Percentiles rank a stretch among this genome's conserved stretches.
These are phyloP conservation scores for Hyphochytrium catenoides DNA, from an alignment of 352 stramenopile species.

Conservation along the genomic window DNA sequence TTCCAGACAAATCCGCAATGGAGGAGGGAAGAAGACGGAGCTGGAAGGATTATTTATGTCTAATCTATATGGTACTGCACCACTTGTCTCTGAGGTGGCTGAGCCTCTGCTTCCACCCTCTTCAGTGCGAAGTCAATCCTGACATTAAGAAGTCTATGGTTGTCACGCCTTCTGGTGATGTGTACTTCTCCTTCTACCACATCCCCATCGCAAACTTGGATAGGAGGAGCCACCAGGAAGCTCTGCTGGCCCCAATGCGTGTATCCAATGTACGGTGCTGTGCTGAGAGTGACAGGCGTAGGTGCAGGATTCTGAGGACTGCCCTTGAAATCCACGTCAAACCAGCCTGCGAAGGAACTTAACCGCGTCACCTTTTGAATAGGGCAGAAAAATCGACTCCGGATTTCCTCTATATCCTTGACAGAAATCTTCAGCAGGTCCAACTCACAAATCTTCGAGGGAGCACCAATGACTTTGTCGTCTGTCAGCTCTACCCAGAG, in stretches of 20 bases:
- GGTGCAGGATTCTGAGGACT: slow-evolving; percentile 34
- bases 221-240: slow-evolving; percentile 47
- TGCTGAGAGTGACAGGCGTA: slow-evolving; percentile 62
- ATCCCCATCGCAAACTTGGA: slow-evolving; percentile 55
- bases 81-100: too few relatives aligned
- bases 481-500: slow-evolving; percentile 46
- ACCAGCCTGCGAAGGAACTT: slow-evolving; percentile 92
- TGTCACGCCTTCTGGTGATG: slow-evolving; percentile 46
- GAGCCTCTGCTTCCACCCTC: too few relatives aligned
- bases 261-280: slow-evolving; percentile 61
- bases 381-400: slow-evolving; percentile 31
- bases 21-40: too few relatives aligned
- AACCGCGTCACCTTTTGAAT: slow-evolving; percentile 66
- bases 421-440: slow-evolving; percentile 56
- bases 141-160: slow-evolving; percentile 65
- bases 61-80: too few relatives aligned
- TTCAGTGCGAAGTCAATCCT: slow-evolving; percentile 59
- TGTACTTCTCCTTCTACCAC: slow-evolving; percentile 30
- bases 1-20: too few relatives aligned
- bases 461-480: slow-evolving; percentile 48
- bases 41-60: too few relatives aligned
- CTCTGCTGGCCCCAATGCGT: slow-evolving; percentile 66
- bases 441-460: slow-evolving; percentile 44
- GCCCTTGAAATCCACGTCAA: slow-evolving; percentile 96
- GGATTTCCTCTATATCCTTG: slow-evolving; percentile 50